Evolutionary conservation across 164 flowering plant species (phyloP).

Genomic region (Aristolochia contorta): DNA sequence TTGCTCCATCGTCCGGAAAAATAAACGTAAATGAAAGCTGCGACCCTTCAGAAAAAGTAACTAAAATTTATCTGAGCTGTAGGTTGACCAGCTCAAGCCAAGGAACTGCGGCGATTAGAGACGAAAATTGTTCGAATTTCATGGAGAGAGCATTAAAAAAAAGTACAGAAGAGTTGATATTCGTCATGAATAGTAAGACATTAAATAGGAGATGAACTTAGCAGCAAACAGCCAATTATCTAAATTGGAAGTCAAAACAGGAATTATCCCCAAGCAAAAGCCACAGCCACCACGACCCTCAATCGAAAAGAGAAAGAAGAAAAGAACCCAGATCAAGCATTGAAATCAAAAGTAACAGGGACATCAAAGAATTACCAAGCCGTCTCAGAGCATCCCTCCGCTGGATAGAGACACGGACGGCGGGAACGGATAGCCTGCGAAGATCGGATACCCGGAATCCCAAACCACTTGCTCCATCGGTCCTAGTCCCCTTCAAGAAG

Average conservation of each 20-base stretch:
- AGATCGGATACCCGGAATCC: conserved; percentile 29
- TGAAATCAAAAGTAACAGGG: neutral
- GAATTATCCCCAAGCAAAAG: neutral
- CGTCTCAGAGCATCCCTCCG: conserved; percentile 18
- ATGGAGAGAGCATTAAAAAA: too few relatives aligned
- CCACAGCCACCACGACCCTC: neutral
- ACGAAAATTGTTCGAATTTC: too few relatives aligned
- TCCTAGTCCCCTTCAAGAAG: conserved; percentile 25
- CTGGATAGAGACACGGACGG: conserved; percentile 29
- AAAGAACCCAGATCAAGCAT: neutral
- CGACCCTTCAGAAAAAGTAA: too few relatives aligned
- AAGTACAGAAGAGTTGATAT: too few relatives aligned
- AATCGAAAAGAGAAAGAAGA: neutral
- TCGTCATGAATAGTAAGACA: too few relatives aligned
- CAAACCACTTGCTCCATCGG: conserved; percentile 21
- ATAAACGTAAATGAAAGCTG: too few relatives aligned
- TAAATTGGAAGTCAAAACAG: neutral
- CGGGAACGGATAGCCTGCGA: conserved; percentile 21
- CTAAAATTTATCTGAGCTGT: too few relatives aligned
- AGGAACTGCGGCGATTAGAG: too few relatives aligned
- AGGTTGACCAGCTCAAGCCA: too few relatives aligned
- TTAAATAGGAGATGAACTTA: too few relatives aligned
- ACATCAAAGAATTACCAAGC: conserved; percentile 26
- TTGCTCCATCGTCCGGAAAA: too few relatives aligned
- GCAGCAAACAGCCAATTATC: neutral